These are phyloP conservation scores for Phlebiopsis gigantea DNA, from an alignment of 768 basidiomycete genomes.

Conservation along the genomic window DNA sequence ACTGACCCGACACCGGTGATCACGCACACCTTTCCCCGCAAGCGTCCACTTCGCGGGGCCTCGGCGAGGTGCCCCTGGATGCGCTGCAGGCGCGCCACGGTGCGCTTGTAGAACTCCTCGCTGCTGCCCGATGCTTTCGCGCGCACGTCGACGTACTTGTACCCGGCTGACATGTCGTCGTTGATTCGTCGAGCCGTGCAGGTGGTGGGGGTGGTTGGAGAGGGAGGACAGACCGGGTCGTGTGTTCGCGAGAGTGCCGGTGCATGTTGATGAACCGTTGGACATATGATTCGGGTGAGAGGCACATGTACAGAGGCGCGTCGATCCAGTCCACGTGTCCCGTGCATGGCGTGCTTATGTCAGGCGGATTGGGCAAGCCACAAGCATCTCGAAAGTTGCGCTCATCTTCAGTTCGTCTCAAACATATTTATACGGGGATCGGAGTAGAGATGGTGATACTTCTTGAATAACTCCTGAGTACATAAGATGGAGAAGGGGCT, in stretches of 20 bases:
- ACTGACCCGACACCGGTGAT: conserved; percentile 85
- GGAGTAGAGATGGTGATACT: too few species aligned
- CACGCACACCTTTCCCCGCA: conserved; percentile 78
- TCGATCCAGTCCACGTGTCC: too few species aligned
- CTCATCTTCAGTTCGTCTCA: too few species aligned
- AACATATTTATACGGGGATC: too few species aligned
- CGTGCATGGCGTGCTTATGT: too few species aligned
- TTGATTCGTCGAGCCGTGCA: background rate
- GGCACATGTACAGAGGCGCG: background rate
- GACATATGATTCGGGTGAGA: conserved; percentile 5
- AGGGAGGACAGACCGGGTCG: background rate
- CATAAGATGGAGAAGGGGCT: too few species aligned
- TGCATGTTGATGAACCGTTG: conserved; percentile 1
- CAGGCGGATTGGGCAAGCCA: too few species aligned
- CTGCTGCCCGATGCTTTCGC: background rate
- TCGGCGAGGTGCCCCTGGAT: conserved; percentile 63
- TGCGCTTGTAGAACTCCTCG: conserved; percentile 53
- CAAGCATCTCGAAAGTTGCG: too few species aligned
- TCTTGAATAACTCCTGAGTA: too few species aligned
- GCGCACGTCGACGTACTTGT: background rate
- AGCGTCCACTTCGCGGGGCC: conserved; percentile 46
- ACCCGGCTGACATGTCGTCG: background rate
- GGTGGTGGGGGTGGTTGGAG: background rate
- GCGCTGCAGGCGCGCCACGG: conserved; percentile 58
- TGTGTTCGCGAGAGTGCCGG: background rate